Evolutionary conservation across 352 stramenopile genomes (phyloP).

Genomic region (Phytopythium mirpurense): DNA sequence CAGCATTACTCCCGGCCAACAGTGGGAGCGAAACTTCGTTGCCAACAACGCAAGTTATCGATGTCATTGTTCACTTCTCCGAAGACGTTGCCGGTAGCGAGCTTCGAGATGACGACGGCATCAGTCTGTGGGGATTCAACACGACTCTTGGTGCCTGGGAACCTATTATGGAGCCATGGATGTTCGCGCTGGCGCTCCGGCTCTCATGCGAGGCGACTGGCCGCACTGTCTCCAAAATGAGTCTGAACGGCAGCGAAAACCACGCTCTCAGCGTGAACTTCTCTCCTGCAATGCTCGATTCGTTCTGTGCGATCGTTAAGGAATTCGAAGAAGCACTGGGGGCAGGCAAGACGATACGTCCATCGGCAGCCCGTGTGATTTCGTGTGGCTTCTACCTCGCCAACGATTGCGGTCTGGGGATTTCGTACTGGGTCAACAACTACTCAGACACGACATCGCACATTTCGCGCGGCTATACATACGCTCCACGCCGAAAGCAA

Average conservation of each 20-base stretch:
- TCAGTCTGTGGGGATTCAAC: conserved; percentile 81
- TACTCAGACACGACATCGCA: conserved; percentile 3
- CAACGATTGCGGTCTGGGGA: conserved; percentile 55
- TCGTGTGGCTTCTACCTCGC: conserved; percentile 78
- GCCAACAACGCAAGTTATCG: conserved; percentile 9
- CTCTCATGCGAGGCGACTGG: conserved; percentile 33
- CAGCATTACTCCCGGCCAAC: neutral
- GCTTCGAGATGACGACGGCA: conserved; percentile 55
- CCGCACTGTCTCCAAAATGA: conserved; percentile 45
- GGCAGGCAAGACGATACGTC: conserved; percentile 12
- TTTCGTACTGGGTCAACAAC: conserved; percentile 37
- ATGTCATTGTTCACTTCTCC: conserved; percentile 54
- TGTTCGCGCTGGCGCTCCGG: conserved; percentile 39
- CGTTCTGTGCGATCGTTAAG: conserved; percentile 51
- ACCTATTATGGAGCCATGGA: conserved; percentile 74
- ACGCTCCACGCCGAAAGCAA: conserved; percentile 35
- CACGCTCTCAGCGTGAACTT: conserved; percentile 70
- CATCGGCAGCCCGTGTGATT: conserved; percentile 59
- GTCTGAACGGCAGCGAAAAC: conserved; percentile 44
- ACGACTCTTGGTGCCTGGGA: conserved; percentile 70
- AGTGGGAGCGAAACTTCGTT: neutral
- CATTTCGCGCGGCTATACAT: conserved; percentile 48
- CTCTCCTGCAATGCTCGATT: conserved; percentile 58
- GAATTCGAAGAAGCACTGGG: conserved; percentile 43
- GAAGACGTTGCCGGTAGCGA: conserved; percentile 37